phyloP scores from a whole-genome alignment of 805 yeast genomes.

The Metschnikowia cubensis region DNA sequence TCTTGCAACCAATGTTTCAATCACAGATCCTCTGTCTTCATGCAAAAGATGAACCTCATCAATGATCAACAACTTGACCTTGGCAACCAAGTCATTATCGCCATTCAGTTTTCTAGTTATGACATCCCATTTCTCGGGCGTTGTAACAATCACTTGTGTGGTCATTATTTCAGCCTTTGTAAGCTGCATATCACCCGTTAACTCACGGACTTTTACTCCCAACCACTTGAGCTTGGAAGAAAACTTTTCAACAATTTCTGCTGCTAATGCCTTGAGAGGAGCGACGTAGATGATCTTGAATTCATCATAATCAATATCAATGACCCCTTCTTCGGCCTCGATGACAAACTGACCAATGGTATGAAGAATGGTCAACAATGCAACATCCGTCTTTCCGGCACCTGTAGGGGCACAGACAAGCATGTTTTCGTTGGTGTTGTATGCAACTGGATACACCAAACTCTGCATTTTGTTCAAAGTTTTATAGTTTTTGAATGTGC shows the following conservation, averaged over 20 bases:
- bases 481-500: slow-evolving; percentile 77
- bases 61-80: slow-evolving; percentile 80
- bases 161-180: slow-evolving; percentile 72
- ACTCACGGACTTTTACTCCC: slow-evolving; percentile 80
- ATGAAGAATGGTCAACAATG: slow-evolving; percentile 37
- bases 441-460: slow-evolving; percentile 86
- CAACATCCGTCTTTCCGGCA: slow-evolving; percentile 23
- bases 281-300: slow-evolving; percentile 93
- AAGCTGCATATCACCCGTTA: slow-evolving; percentile 95
- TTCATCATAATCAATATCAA: slow-evolving; percentile 72
- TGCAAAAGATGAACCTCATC: slow-evolving; percentile 96
- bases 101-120: slow-evolving; percentile 92
- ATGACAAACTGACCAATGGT: slow-evolving; percentile 69
- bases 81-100: slow-evolving; percentile 42
- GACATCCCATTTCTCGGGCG: slow-evolving; percentile 96
- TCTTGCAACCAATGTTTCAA: slow-evolving; percentile 70
- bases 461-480: slow-evolving; percentile 86
- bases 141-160: slow-evolving; percentile 87
- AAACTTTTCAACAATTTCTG: slow-evolving; percentile 92
- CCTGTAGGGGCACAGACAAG: slow-evolving; percentile 22
- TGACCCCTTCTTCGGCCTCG: slow-evolving; percentile 42
- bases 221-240: slow-evolving; percentile 74
- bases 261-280: slow-evolving; percentile 90
- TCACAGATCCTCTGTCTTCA: slow-evolving; percentile 97
- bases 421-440: slow-evolving; percentile 91